phyloP scores from a whole-genome alignment of 257 asterid species.

The Sherardia arvensis region DNA sequence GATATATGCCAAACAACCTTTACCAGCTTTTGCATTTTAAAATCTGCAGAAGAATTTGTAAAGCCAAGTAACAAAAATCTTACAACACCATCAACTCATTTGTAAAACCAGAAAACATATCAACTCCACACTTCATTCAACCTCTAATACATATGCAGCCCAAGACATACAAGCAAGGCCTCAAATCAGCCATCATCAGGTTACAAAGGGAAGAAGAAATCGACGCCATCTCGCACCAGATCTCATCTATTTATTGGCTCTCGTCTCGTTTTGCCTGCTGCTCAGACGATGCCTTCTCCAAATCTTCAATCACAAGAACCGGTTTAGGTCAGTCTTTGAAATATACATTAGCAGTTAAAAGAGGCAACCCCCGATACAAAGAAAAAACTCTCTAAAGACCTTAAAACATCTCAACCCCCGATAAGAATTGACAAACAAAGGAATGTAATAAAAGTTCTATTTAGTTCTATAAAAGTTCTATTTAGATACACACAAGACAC shows the following conservation, averaged over 20 bases:
- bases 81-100: constrained; percentile 14
- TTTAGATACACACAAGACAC: background rate
- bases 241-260: constrained; percentile 15
- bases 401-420: background rate
- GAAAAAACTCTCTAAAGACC: background rate
- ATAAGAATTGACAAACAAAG: background rate
- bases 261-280: constrained; percentile 13
- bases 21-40: constrained; percentile 6
- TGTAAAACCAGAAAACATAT: constrained; percentile 13
- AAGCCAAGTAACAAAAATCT: constrained; percentile 15
- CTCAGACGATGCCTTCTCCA: constrained; percentile 50
- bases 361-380: no score
- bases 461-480: background rate
- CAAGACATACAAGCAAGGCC: constrained; percentile 16
- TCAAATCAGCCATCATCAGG: constrained; percentile 20
- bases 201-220: constrained; percentile 13
- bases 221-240: constrained; percentile 12
- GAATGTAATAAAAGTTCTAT: background rate
- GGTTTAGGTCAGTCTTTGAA: constrained; percentile 4
- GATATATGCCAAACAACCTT: background rate
- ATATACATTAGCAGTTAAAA: background rate
- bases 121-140: constrained; percentile 26
- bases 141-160: constrained; percentile 23
- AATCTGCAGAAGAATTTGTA: constrained; percentile 17
- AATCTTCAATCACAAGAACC: constrained; percentile 29